Evolutionary conservation across 768 basidiomycete species (phyloP), one percentile per base, ranked within the genome.

Genomic region (Mycena belliarum): DNA sequence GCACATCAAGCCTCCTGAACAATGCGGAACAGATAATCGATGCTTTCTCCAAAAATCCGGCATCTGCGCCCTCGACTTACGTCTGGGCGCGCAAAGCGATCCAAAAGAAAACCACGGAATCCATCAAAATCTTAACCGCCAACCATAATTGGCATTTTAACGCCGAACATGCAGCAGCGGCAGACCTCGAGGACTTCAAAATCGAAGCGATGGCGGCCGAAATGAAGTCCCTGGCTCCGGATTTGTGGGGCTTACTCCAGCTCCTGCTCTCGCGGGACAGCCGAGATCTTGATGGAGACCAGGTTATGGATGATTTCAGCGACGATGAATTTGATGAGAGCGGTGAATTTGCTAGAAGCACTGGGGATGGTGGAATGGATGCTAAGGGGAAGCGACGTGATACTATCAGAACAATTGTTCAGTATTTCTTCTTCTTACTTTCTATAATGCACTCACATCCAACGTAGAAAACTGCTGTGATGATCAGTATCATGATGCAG

Each of bases 401-500:
- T 10, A 18, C 9, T 18, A 37, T 37, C 11, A 10, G 37, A 37
- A 37, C 37, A 10, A 37, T 37, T 37, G 37, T 37, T 7, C 14
- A 15, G 6, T 4, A 37, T 37, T 16, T 16, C 16, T 16, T 37
- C 7, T 37, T n/a, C n/a, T n/a, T n/a, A n/a, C n/a, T 10, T 37
- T 15, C 37, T 11, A 37, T 37, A 7, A 5, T 37, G 12, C 11
- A 37, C 14, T 37, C 37, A 7, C 29, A 32, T 37, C 37, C 18
- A 4, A 7, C 37, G 37, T 5, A 35, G 40, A 41, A 41, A 41
- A 41, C 16, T 12, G 40, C 16, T 20, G 40, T 41, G 3, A 56
- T 63, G 24, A 50, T 56, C 33, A 63, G 57, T 40, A 61, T 66
- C 25, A 48, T 63, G 51, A 63, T 68, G 59, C 44, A 63, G 10